Percentiles rank a stretch among this genome's conserved stretches.
phyloP scores from a whole-genome alignment of 2,329 filamentous ascomycete genomes.

The Cladophialophora psammophila region DNA sequence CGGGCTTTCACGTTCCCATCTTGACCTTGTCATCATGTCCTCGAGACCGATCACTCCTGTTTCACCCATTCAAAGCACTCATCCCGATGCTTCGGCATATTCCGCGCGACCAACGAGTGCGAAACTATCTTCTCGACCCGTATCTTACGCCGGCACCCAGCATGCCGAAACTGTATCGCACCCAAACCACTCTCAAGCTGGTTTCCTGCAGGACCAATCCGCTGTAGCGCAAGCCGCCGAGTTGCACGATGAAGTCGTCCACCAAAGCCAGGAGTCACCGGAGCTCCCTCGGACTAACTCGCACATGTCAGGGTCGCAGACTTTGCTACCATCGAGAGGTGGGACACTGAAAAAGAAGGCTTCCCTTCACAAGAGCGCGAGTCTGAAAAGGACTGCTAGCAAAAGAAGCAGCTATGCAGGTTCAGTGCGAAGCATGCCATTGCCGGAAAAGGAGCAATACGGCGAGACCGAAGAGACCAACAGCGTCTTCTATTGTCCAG shows the following conservation, averaged over 20 bases:
- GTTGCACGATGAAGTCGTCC: conserved; percentile 46
- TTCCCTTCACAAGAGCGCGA: conserved; percentile 75
- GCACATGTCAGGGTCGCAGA: conserved; percentile 52
- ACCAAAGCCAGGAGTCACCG: conserved; percentile 32
- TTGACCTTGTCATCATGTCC: conserved; percentile 32
- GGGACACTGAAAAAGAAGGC: conserved; percentile 90
- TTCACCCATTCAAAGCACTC: conserved; percentile 27
- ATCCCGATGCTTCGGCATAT: conserved; percentile 28
- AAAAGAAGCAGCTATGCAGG: conserved; percentile 82
- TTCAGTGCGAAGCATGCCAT: conserved; percentile 80
- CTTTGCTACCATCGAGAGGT: conserved; percentile 55
- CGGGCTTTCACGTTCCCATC: conserved; percentile 10
- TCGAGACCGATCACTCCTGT: conserved; percentile 44
- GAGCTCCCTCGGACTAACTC: conserved; percentile 51
- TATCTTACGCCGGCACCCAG: conserved; percentile 48
- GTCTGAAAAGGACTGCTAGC: conserved; percentile 80
- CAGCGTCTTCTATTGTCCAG: conserved; percentile 87
- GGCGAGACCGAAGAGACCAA: conserved; percentile 73
- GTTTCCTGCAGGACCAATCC: conserved; percentile 43
- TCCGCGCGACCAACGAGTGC: conserved; percentile 29
- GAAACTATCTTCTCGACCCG: conserved; percentile 47
- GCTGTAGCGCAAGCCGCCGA: conserved; percentile 47
- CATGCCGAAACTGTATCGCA: conserved; percentile 35
- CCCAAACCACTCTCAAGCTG: conserved; percentile 47
- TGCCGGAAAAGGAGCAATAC: conserved; percentile 68